Evolutionary conservation across 768 basidiomycete genomes (phyloP).

Genomic region (Coprinellus micaceus): DNA sequence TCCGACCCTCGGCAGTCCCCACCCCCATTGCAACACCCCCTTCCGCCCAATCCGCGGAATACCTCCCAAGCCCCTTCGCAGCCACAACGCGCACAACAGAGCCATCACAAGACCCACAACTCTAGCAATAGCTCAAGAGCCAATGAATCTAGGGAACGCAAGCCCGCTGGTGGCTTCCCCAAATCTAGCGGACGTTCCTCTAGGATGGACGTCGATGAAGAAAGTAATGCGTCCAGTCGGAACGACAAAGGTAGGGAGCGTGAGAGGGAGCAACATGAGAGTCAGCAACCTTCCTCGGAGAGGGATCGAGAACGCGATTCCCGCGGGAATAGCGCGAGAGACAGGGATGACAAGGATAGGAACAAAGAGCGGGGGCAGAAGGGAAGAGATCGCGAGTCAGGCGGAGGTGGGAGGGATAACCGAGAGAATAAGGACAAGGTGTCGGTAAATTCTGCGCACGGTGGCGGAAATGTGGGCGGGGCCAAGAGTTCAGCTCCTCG

Average conservation of each 20-base stretch:
- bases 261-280: slow-evolving; percentile 3
- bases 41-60: slow-evolving; percentile 23
- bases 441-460: slow-evolving; percentile 20
- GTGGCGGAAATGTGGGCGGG: slow-evolving; percentile 3
- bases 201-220: slow-evolving; percentile 61
- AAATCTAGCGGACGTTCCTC: slow-evolving; percentile 8
- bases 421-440: slow-evolving; percentile 17
- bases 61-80: slow-evolving; percentile 11
- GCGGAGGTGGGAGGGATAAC: slow-evolving; percentile 29
- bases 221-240: slow-evolving; percentile 38
- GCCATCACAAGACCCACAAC: slow-evolving; percentile 6
- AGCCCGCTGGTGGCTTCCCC: slow-evolving; percentile 4
- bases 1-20: slow-evolving; percentile 47
- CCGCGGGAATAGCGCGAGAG: too few relatives aligned
- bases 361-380: slow-evolving; percentile 33
- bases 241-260: slow-evolving; percentile 6
- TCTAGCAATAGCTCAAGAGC: slow-evolving; percentile 5
- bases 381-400: slow-evolving; percentile 12
- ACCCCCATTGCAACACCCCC: slow-evolving; percentile 22
- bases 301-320: slow-evolving; percentile 2
- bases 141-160: background rate
- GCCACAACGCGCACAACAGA: slow-evolving; percentile 11
- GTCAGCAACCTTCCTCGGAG: slow-evolving; percentile 12
- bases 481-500: slow-evolving; percentile 4
- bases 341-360: slow-evolving; percentile 22